Conservation (phyloP, 345 rosid species). For the Schrenkiella parvula region DNA sequence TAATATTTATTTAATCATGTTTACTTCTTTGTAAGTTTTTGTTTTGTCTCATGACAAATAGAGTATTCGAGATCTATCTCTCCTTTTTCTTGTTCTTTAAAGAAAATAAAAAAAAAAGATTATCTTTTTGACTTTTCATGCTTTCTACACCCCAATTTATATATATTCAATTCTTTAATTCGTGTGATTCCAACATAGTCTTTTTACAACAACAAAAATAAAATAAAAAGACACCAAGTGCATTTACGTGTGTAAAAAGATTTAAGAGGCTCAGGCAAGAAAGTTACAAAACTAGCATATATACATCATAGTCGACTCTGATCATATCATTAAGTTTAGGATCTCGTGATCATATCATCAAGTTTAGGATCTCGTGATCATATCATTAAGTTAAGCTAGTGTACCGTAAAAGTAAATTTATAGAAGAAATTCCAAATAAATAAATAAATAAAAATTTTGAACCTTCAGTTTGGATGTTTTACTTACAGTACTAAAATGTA, state of each 20-base stretch:
- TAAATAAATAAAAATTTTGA: too few relatives aligned
- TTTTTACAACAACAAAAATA: too few relatives aligned
- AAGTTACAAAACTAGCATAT: neutral
- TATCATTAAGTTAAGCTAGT: neutral
- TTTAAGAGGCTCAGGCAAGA: neutral
- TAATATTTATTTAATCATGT: neutral
- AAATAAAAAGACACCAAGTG: neutral
- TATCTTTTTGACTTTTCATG: constrained; percentile 21
- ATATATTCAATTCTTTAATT: neutral
- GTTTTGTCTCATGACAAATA: neutral
- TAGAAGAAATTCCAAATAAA: neutral
- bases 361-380: neutral
- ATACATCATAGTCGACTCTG: neutral
- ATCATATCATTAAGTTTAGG: neutral
- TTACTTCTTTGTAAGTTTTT: neutral
- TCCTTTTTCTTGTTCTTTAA: neutral
- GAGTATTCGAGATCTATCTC: neutral
- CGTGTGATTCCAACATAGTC: neutral
- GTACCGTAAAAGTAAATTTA: neutral
- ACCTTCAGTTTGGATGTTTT: neutral
- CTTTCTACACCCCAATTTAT: neutral
- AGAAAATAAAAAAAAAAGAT: too few relatives aligned
- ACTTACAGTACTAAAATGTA: neutral
- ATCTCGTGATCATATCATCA: neutral
- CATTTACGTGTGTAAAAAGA: neutral